These are phyloP conservation scores for Austroboletus festivus DNA, from an alignment of 768 basidiomycete genomes.

Conservation along the genomic window DNA sequence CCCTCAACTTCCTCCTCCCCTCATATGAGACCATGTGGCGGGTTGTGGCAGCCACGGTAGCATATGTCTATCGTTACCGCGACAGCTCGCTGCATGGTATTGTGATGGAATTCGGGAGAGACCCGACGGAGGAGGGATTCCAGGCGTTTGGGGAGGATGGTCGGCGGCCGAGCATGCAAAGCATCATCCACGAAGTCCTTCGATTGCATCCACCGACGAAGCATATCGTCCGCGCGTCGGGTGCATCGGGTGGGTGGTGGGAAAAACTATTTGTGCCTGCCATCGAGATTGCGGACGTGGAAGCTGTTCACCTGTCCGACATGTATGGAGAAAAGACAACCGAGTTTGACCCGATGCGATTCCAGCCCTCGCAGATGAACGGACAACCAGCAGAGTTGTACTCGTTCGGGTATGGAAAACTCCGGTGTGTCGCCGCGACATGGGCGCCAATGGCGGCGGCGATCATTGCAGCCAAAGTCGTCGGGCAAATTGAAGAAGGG, in stretches of 20 bases:
- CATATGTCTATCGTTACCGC: conserved; percentile 23
- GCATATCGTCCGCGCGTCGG: conserved; percentile 18
- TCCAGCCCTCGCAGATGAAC: conserved; percentile 28
- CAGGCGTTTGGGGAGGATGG: conserved; percentile 11
- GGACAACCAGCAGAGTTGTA: conserved; percentile 27
- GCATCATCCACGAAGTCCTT: conserved; percentile 28
- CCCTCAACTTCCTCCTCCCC: conserved; percentile 55
- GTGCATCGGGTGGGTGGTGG: conserved; percentile 12
- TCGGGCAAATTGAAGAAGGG: conserved; percentile 31
- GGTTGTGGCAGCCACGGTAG: conserved; percentile 50
- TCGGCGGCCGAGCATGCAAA: conserved; percentile 17
- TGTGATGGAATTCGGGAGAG: conserved; percentile 24
- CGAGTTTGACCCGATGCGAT: conserved; percentile 44
- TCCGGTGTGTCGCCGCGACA: conserved; percentile 39
- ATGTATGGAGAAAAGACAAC: conserved; percentile 34
- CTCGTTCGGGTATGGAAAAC: conserved; percentile 45
- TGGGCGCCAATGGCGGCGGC: conserved; percentile 61
- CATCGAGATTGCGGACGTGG: conserved; percentile 25
- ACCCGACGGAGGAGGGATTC: conserved; percentile 24
- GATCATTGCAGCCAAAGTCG: conserved; percentile 42
- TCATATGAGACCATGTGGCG: conserved; percentile 66
- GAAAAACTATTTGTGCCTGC: neutral
- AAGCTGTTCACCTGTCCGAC: conserved; percentile 15
- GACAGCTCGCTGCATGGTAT: conserved; percentile 17
- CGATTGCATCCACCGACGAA: conserved; percentile 28